phyloP scores from a whole-genome alignment of 306 rosid species.

The Gastrolobium villosum region DNA sequence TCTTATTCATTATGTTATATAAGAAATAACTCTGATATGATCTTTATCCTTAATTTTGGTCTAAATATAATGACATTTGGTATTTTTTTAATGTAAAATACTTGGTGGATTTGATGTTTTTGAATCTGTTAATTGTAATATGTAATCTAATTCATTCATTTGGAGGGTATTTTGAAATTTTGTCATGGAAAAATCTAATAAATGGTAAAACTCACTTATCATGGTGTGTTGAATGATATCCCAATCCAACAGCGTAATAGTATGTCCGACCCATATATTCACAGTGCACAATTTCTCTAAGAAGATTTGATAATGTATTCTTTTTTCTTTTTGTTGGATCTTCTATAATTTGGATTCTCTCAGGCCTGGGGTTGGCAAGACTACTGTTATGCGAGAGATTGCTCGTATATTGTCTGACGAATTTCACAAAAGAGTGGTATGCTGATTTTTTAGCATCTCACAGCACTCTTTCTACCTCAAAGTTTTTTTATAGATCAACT shows the following conservation, averaged over 20 bases:
- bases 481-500: slow-evolving; percentile 33
- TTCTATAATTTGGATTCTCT: slow-evolving; percentile 42
- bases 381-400: slow-evolving; percentile 78
- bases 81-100: slow-evolving; percentile 6
- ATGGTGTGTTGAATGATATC: neutral
- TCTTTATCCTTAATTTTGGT: slow-evolving; percentile 10
- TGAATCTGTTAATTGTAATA: slow-evolving; percentile 21
- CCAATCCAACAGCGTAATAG: neutral
- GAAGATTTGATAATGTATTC: slow-evolving; percentile 20
- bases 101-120: slow-evolving; percentile 25
- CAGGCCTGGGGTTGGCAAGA: slow-evolving; percentile 87
- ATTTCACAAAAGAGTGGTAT: slow-evolving; percentile 79
- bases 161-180: neutral
- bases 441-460: slow-evolving; percentile 39
- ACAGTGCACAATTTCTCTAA: neutral
- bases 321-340: neutral
- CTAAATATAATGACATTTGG: neutral
- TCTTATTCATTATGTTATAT: slow-evolving; percentile 23
- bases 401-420: slow-evolving; percentile 71
- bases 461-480: slow-evolving; percentile 5
- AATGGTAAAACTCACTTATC: slow-evolving; percentile 27
- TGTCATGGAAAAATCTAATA: neutral
- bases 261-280: slow-evolving; percentile 4
- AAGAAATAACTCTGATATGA: neutral
- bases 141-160: neutral